Conservation (phyloP, 371 early-diverging fungal species). For the Mortierella sp. region DNA sequence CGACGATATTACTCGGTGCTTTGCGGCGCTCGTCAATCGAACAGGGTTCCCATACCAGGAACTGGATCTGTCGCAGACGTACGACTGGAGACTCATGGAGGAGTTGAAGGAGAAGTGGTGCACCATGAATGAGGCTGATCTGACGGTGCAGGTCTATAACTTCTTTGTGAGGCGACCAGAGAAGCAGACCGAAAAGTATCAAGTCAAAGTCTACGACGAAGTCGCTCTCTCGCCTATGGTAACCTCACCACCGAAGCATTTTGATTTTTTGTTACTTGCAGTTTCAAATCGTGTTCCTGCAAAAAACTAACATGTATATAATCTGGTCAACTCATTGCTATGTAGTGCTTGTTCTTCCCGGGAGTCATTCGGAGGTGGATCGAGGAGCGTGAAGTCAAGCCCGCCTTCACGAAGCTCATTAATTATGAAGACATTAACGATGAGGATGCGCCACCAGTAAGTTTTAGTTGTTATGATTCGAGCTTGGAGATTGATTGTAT, state of each 20-base stretch:
- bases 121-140: slow-evolving; percentile 87
- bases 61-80: slow-evolving; percentile 71
- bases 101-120: slow-evolving; percentile 86
- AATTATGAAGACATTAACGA: slow-evolving; percentile 57
- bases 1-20: slow-evolving; percentile 87
- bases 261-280: background rate
- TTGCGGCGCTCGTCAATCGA: slow-evolving; percentile 73
- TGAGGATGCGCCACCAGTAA: slow-evolving; percentile 57
- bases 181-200: slow-evolving; percentile 78
- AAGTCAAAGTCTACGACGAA: slow-evolving; percentile 91
- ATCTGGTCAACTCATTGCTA: too few relatives aligned
- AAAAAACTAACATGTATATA: background rate
- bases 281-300: background rate
- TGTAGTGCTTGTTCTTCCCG: slow-evolving; percentile 71
- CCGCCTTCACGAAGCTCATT: slow-evolving; percentile 37
- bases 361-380: slow-evolving; percentile 63
- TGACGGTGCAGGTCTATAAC: slow-evolving; percentile 84
- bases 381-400: slow-evolving; percentile 50
- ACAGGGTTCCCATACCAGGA: slow-evolving; percentile 85
- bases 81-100: slow-evolving; percentile 81
- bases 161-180: slow-evolving; percentile 86
- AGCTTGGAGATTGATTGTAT: background rate
- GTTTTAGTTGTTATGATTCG: background rate
- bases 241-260: slow-evolving; percentile 25
- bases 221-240: slow-evolving; percentile 86